Evolutionary conservation across 2,329 filamentous ascomycete species (phyloP).

Genomic region (Emergomyces orientalis): DNA sequence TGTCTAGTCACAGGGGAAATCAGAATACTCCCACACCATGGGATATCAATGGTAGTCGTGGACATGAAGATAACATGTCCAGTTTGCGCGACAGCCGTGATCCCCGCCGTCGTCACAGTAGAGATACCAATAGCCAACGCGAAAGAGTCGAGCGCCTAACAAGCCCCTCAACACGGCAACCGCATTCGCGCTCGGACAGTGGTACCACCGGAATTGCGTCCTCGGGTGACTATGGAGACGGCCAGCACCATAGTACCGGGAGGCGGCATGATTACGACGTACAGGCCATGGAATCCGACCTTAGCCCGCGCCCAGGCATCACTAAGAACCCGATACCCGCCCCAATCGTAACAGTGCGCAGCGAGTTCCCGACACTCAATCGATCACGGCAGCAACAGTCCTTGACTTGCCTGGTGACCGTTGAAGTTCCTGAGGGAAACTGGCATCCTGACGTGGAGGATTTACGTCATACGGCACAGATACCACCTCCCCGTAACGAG

Average conservation of each 20-base stretch:
- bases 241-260: constrained; percentile 53
- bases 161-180: constrained; percentile 26
- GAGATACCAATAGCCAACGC: constrained; percentile 33
- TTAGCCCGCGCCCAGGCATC: constrained; percentile 53
- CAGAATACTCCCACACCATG: constrained; percentile 56
- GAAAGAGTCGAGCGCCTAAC: constrained; percentile 41
- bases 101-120: constrained; percentile 31
- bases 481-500: constrained; percentile 38
- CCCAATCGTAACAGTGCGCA: constrained; percentile 86
- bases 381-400: constrained; percentile 90
- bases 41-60: constrained; percentile 27
- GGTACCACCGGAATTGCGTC: constrained; percentile 63
- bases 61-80: not conserved
- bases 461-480: constrained; percentile 47
- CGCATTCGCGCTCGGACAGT: constrained; percentile 69
- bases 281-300: constrained; percentile 85
- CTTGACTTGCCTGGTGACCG: constrained; percentile 83
- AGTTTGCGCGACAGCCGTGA: constrained; percentile 20
- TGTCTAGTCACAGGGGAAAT: constrained; percentile 40
- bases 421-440: constrained; percentile 61
- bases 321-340: constrained; percentile 72
- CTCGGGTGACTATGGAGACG: constrained; percentile 70
- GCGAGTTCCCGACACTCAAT: constrained; percentile 90
- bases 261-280: constrained; percentile 90
- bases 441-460: constrained; percentile 57